Percentiles rank a stretch among this genome's conserved stretches.
Evolutionary conservation across 139 green algal species (phyloP).

Genomic region (Picochlorum sp.): DNA sequence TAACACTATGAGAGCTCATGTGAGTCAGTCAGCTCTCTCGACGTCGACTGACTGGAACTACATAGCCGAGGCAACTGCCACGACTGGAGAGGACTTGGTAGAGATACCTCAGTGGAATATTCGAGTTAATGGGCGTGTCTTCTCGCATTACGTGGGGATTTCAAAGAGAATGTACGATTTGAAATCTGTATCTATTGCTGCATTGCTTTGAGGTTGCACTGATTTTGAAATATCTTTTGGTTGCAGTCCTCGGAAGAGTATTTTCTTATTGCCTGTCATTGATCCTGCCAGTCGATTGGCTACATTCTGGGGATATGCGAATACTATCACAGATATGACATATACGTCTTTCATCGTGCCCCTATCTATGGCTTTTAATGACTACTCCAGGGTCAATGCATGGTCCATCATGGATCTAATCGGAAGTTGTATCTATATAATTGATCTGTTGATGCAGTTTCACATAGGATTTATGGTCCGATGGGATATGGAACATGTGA

Average conservation of each 20-base stretch:
- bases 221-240: background rate
- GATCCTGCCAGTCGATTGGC: conserved; percentile 4
- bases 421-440: conserved; percentile 16
- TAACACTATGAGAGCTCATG: background rate
- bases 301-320: conserved; percentile 2
- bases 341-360: conserved; percentile 26
- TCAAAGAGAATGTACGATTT: background rate
- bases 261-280: conserved; percentile 14
- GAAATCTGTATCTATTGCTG: background rate
- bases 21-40: background rate
- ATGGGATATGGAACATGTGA: conserved; percentile 12
- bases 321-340: conserved; percentile 8
- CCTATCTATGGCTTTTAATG: conserved; percentile 19
- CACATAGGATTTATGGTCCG: conserved; percentile 16
- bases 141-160: background rate
- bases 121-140: background rate
- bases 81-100: background rate
- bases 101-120: background rate
- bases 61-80: background rate
- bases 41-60: background rate
- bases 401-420: conserved; percentile 4
- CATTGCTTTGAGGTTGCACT: too few relatives aligned
- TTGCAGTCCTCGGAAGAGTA: background rate
- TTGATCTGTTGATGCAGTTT: conserved; percentile 20
- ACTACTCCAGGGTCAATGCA: background rate